phyloP scores from a whole-genome alignment of 208 protist species.

The Zelonia costaricensis region DNA sequence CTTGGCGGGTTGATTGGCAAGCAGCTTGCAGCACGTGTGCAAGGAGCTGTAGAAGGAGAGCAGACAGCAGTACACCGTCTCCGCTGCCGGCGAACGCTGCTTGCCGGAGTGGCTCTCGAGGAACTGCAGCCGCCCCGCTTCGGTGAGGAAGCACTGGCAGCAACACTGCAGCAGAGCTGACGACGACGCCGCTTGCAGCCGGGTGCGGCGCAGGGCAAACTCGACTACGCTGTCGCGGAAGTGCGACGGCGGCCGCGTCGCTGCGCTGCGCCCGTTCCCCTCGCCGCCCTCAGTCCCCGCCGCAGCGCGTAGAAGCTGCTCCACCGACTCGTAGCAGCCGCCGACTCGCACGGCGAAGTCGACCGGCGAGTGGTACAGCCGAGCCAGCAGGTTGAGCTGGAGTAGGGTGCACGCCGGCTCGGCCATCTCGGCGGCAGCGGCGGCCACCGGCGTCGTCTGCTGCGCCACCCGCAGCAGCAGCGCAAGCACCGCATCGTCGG shows the following conservation, averaged over 20 bases:
- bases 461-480: conserved; percentile 50
- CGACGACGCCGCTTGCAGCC: conserved; percentile 17
- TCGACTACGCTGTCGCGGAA: conserved; percentile 14
- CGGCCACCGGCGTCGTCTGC: conserved; percentile 4
- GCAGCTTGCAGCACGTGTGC: conserved; percentile 42
- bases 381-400: conserved; percentile 72
- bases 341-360: conserved; percentile 20
- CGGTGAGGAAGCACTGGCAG: conserved; percentile 73
- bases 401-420: conserved; percentile 47
- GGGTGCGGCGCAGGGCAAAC: conserved; percentile 16
- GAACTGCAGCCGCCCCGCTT: conserved; percentile 48
- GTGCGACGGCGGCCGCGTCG: background rate
- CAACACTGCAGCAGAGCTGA: conserved; percentile 50
- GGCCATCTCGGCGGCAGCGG: conserved; percentile 28
- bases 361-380: conserved; percentile 15
- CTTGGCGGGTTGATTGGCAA: conserved; percentile 21
- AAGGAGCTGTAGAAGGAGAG: conserved; percentile 68
- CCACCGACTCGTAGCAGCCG: conserved; percentile 16
- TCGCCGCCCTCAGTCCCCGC: conserved; percentile 2
- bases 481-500: conserved; percentile 40
- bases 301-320: conserved; percentile 13
- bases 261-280: conserved; percentile 17
- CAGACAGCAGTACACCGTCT: conserved; percentile 58
- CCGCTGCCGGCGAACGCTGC: conserved; percentile 35
- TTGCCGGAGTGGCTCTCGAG: conserved; percentile 52